phyloP scores from a whole-genome alignment of 2,329 filamentous ascomycete species.

The Sporothrix phasma region DNA sequence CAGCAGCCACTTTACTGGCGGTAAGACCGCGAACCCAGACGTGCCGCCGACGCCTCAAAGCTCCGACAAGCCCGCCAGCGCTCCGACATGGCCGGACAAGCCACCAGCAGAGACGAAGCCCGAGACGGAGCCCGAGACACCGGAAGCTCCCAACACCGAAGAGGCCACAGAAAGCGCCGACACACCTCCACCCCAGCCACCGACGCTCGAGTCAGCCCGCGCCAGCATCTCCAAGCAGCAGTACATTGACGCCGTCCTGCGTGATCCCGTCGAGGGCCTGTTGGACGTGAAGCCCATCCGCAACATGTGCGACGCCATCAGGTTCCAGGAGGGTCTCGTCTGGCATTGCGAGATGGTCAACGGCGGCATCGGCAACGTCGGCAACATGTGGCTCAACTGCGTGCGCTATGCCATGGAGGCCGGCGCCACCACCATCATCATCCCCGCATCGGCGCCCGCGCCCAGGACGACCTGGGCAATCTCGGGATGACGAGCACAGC shows the following conservation, averaged over 20 bases:
- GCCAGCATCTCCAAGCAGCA: constrained; percentile 11
- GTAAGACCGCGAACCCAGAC: background rate
- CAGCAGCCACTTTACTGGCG: background rate
- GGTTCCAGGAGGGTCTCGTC: constrained; percentile 28
- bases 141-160: background rate
- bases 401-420: constrained; percentile 29
- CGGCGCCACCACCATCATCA: constrained; percentile 18
- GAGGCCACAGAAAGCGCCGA: background rate
- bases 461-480: constrained; percentile 15
- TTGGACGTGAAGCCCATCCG: constrained; percentile 18
- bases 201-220: background rate
- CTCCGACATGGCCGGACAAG: background rate
- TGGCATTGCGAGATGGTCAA: constrained; percentile 29
- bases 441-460: constrained; percentile 21
- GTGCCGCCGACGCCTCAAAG: background rate
- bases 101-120: background rate
- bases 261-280: constrained; percentile 18
- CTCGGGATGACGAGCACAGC: constrained; percentile 12
- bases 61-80: background rate
- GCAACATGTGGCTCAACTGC: constrained; percentile 30
- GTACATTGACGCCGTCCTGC: constrained; percentile 18
- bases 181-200: background rate
- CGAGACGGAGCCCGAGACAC: background rate
- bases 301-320: constrained; percentile 23
- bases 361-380: constrained; percentile 30